These are phyloP conservation scores for Cyberlindnera meyerae DNA, from an alignment of 805 yeast genomes.

Conservation along the genomic window DNA sequence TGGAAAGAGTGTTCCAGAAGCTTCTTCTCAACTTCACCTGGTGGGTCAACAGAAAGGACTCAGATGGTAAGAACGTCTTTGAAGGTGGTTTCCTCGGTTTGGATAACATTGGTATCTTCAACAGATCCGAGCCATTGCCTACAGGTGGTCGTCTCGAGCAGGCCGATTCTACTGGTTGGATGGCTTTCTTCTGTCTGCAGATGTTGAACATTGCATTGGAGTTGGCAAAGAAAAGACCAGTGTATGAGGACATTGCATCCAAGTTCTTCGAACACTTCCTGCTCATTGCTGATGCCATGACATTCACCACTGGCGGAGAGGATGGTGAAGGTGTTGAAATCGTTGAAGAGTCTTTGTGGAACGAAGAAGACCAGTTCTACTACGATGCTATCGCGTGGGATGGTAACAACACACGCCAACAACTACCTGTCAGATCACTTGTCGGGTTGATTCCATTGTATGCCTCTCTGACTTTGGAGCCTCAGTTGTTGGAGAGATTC, in stretches of 20 bases:
- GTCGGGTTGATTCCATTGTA: constrained; percentile 90
- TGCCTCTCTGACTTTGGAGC: constrained; percentile 85
- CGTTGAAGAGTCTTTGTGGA: constrained; percentile 73
- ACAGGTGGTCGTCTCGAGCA: constrained; percentile 88
- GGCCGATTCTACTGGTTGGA: constrained; percentile 97
- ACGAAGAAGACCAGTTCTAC: constrained; percentile 81
- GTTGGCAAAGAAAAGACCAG: constrained; percentile 77
- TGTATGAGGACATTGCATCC: constrained; percentile 89
- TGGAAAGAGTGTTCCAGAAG: constrained; percentile 91
- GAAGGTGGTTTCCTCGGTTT: constrained; percentile 93
- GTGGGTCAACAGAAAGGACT: constrained; percentile 95
- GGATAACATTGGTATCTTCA: constrained; percentile 89
- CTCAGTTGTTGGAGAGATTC: constrained; percentile 69
- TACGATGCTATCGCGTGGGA: constrained; percentile 90
- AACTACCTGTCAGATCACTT: constrained; percentile 79
- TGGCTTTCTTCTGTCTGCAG: constrained; percentile 87
- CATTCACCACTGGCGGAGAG: constrained; percentile 40
- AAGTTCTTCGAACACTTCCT: constrained; percentile 92
- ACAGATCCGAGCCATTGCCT: constrained; percentile 89
- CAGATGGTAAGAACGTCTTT: constrained; percentile 80
- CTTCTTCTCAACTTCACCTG: constrained; percentile 85
- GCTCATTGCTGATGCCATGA: constrained; percentile 90
- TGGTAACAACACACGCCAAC: constrained; percentile 48
- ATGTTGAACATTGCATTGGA: constrained; percentile 92
- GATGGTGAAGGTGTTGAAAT: constrained; percentile 31